Evolutionary conservation across 345 rosid genomes (phyloP), one percentile per base, ranked within the genome.

Genomic region (Corymbia maculata): DNA sequence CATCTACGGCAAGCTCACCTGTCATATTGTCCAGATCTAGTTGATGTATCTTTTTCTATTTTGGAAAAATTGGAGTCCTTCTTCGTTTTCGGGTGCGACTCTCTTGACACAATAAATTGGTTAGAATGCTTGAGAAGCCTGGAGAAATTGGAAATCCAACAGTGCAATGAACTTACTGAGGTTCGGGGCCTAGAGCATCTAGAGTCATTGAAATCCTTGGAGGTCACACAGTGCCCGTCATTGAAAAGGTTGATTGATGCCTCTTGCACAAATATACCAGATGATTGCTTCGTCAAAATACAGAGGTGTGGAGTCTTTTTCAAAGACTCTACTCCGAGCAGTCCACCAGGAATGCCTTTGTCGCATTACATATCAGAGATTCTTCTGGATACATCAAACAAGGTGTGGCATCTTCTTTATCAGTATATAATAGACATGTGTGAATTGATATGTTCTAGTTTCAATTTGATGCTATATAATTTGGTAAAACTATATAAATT

Each of bases 181-280:
- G 36, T 64, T 7, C 0, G 42, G 0, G 75, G 19, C 75, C 75
- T 64, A n/a, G 0, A 64, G 9, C 42, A 64, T n/a, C 75, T 0
- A 64, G 0, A 13, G 5, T 6, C 42, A 1, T 2, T 64, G 19
- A n/a, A n/a, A 64, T 64, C 36, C 17, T n/a, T 64, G 36, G 2
- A 64, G 75, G 36, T 64, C 75, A n/a, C 0, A 0, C 0, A 6
- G 0, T 64, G 75, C 9, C 2, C 9, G 0, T 64, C 42, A 64
- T 64, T 64, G 75, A 13, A 5, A 0, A 64, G 19, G 5, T 64
- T 1, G 2, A 64, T 64, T n/a, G 5, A 64, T 64, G 1, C 0
- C 1, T 1, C 75, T 64, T n/a, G 9, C 5, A 0, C 2, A 0
- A n/a, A 64, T 7, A 64, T 64, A 7, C 75, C 19, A 3, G 0